These are phyloP conservation scores for Elongisporangium prolatum DNA, from an alignment of 352 stramenopile genomes.

Conservation along the genomic window DNA sequence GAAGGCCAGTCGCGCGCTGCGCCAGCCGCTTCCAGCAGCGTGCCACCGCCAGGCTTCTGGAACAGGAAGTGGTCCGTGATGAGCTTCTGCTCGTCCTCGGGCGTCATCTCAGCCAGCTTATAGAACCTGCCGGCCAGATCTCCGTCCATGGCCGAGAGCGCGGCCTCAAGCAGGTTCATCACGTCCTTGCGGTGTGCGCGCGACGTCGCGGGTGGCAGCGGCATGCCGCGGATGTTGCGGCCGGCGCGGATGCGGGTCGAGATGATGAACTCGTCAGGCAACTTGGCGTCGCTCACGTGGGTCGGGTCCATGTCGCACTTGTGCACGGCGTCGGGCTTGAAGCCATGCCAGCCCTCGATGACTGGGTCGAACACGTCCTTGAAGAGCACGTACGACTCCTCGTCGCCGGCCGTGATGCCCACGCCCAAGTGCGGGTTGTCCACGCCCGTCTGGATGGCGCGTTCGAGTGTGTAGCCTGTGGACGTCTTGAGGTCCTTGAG, in stretches of 20 bases:
- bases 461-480: constrained; percentile 69
- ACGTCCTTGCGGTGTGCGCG: constrained; percentile 81
- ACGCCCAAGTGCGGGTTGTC: constrained; percentile 75
- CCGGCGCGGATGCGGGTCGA: constrained; percentile 80
- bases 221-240: constrained; percentile 78
- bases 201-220: constrained; percentile 75
- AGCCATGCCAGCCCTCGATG: constrained; percentile 67
- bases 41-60: constrained; percentile 77
- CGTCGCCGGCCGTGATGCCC: constrained; percentile 51
- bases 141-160: constrained; percentile 64
- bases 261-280: constrained; percentile 70
- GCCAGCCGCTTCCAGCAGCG: constrained; percentile 58
- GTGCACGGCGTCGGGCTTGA: constrained; percentile 52
- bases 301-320: constrained; percentile 68
- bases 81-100: constrained; percentile 73
- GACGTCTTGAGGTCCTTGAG: constrained; percentile 61
- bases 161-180: constrained; percentile 77
- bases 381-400: constrained; percentile 72
- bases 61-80: constrained; percentile 81
- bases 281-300: constrained; percentile 57
- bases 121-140: constrained; percentile 80
- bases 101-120: constrained; percentile 67
- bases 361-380: constrained; percentile 72
- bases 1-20: constrained; percentile 70
- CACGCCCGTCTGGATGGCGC: constrained; percentile 69